These are phyloP conservation scores for Onygenales sp. DNA, from an alignment of 2,329 filamentous ascomycete species.

Conservation along the genomic window DNA sequence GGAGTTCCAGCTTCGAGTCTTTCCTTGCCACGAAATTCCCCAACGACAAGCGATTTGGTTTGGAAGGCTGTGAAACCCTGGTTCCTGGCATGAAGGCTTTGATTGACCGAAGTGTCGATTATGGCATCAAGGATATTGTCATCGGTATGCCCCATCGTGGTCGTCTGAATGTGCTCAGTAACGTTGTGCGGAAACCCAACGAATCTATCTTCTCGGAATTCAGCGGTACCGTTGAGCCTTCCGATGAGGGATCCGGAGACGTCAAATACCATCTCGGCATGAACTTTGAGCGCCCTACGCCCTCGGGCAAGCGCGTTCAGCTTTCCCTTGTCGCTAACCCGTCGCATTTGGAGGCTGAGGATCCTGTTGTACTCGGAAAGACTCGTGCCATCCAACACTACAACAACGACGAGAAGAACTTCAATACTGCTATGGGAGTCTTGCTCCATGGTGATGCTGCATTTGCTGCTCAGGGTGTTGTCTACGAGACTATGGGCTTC, in stretches of 20 bases:
- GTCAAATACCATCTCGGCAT: slow-evolving; percentile 99
- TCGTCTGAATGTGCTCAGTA: slow-evolving; percentile 93
- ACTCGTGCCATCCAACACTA: slow-evolving; percentile 97
- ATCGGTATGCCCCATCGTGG: slow-evolving; percentile 99
- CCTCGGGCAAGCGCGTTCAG: slow-evolving; percentile 98
- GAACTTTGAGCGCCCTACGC: slow-evolving; percentile 98
- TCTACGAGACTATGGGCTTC: slow-evolving; percentile 98
- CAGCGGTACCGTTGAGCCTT: slow-evolving; percentile 73
- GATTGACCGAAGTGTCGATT: slow-evolving; percentile 96
- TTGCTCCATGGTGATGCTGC: slow-evolving; percentile 95
- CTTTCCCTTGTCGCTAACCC: slow-evolving; percentile 96
- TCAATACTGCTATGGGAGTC: slow-evolving; percentile 87
- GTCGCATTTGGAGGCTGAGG: slow-evolving; percentile 95
- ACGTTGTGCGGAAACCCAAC: slow-evolving; percentile 97
- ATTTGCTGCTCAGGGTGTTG: slow-evolving; percentile 90
- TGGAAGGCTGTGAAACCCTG: slow-evolving; percentile 92
- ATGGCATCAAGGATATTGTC: slow-evolving; percentile 97
- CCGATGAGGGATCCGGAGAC: slow-evolving; percentile 94
- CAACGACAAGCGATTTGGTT: slow-evolving; percentile 98
- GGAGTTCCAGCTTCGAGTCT: slow-evolving; percentile 93
- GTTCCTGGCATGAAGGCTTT: slow-evolving; percentile 99
- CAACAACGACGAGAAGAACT: slow-evolving; percentile 89
- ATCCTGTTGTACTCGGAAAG: slow-evolving; percentile 95
- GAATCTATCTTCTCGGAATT: slow-evolving; percentile 99
- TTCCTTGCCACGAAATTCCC: slow-evolving; percentile 97